A percentile compares a stretch with the other conserved stretches of the same genome.
Conservation (phyloP, 2,329 filamentous ascomycete species). For the Paraphoma chrysanthemicola region DNA sequence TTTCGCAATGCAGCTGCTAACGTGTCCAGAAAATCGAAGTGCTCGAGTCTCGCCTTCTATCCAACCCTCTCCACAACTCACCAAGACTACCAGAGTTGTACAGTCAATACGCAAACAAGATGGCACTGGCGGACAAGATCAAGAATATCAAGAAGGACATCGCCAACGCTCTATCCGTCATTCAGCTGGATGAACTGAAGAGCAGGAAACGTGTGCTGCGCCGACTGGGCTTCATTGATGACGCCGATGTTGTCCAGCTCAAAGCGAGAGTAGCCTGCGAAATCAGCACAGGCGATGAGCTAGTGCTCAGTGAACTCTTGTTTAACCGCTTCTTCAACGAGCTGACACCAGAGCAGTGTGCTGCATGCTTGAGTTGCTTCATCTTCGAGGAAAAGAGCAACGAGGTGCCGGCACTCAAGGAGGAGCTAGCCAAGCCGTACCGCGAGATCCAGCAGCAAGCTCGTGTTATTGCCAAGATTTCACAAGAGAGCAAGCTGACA, state of each 20-base stretch:
- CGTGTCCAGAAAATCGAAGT: slow-evolving; percentile 85
- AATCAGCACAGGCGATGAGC: slow-evolving; percentile 94
- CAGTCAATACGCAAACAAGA: slow-evolving; percentile 84
- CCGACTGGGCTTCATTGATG: slow-evolving; percentile 93
- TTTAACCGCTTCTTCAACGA: slow-evolving; percentile 99
- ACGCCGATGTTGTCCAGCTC: slow-evolving; percentile 91
- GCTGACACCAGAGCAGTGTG: slow-evolving; percentile 83
- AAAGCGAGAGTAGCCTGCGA: slow-evolving; percentile 98
- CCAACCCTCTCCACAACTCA: slow-evolving; percentile 91
- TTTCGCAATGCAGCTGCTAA: slow-evolving; percentile 14
- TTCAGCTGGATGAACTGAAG: slow-evolving; percentile 95
- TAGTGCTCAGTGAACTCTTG: slow-evolving; percentile 89
- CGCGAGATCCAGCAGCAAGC: slow-evolving; percentile 88
- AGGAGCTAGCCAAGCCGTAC: slow-evolving; percentile 85
- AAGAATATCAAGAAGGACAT: slow-evolving; percentile 91
- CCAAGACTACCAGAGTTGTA: slow-evolving; percentile 84
- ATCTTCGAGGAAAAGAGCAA: slow-evolving; percentile 97
- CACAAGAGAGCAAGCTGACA: slow-evolving; percentile 89
- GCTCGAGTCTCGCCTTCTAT: slow-evolving; percentile 84
- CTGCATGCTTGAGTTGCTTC: slow-evolving; percentile 87
- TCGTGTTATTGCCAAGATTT: slow-evolving; percentile 87
- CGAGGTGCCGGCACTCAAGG: slow-evolving; percentile 72
- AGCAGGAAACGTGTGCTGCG: slow-evolving; percentile 93
- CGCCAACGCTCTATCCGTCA: slow-evolving; percentile 80
- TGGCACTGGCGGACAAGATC: slow-evolving; percentile 77